Evolutionary conservation across 345 rosid genomes (phyloP), one percentile per base, ranked within the genome.

Genomic region (Citrus inodora): DNA sequence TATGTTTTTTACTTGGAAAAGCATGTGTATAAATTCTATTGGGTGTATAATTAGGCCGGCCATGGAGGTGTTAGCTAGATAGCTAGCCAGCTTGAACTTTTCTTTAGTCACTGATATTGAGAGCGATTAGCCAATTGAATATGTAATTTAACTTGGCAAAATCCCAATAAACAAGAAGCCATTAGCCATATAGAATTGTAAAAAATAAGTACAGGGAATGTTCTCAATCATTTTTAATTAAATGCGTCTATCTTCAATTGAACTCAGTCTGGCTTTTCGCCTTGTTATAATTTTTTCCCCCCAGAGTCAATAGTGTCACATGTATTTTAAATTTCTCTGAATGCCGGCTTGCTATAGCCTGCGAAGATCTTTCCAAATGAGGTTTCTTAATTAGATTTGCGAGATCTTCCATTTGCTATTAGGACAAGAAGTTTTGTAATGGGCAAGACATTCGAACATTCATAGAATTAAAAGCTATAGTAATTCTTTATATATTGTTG

Each of bases 21-120:
- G 5, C 0, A 32, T 11, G 8, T 16, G 9, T 64, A 55, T 53
- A 53, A 51, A 14, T 53, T 53, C 19, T 53, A 5, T 53, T 53
- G 22, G 25, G 40, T 53, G 46, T 70, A 17, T 46, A 55, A 24
- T 70, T 0, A 64, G 27, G 80, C 83, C 80, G 76, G 83, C 81
- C 28, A 58, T 27, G 73, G 51, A 69, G 5, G 0, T 17, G 24
- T 32, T 30, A 13, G 35, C 51, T 11, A 3, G 51, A 11, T 64
- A 16, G 62, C 28, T n/a, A 59, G 25, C 10, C 21, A 64, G 68
- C 0, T 64, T 16, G n/a, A 64, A 64, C 68, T 64, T 64, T 64
- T 64, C 68, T 64, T 64, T 21, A 32, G 40, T 16, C 21, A 30
- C 35, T 64, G 42, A 6, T 1, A 62, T 32, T 64, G 42, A 64